phyloP scores from a whole-genome alignment of 352 stramenopile species.

The Phytopythium delawarense region DNA sequence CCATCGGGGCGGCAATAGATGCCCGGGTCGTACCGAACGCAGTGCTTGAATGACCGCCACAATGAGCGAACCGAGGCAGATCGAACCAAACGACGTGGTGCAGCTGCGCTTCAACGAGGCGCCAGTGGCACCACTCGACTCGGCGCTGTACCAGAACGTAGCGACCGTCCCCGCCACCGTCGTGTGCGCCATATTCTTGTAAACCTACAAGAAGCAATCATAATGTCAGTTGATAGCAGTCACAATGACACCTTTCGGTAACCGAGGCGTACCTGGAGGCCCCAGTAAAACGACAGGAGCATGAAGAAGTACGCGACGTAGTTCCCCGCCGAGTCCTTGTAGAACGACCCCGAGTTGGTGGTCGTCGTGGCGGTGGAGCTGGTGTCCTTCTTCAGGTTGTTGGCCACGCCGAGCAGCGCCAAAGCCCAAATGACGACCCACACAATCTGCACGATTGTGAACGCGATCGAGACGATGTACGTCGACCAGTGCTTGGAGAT shows the following conservation, averaged over 20 bases:
- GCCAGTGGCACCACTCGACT: conserved; percentile 81
- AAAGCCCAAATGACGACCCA: conserved; percentile 90
- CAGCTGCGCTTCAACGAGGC: conserved; percentile 79
- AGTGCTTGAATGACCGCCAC: conserved; percentile 92
- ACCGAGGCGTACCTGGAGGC: conserved; percentile 55
- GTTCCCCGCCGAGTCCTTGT: conserved; percentile 28
- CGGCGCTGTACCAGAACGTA: conserved; percentile 94
- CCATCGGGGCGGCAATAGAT: neutral
- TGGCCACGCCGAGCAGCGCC: conserved; percentile 83
- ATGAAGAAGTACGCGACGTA: conserved; percentile 44
- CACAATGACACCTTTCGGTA: neutral
- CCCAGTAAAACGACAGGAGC: conserved; percentile 94
- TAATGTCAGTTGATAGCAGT: neutral
- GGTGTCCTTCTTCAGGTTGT: conserved; percentile 59
- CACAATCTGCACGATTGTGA: conserved; percentile 84
- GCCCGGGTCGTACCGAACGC: conserved; percentile 40
- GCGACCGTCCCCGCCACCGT: conserved; percentile 91
- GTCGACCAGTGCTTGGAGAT: conserved; percentile 89
- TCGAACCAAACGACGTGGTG: conserved; percentile 94
- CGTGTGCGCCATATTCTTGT: conserved; percentile 92
- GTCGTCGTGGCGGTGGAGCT: conserved; percentile 9
- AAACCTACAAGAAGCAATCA: conserved; percentile 30
- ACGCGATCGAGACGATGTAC: conserved; percentile 83
- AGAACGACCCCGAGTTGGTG: conserved; percentile 15
- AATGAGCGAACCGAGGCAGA: conserved; percentile 93